A percentile compares a stretch with the other conserved stretches of the same genome.
phyloP scores from a whole-genome alignment of 2,329 filamentous ascomycete genomes.

The Phoma sp. region DNA sequence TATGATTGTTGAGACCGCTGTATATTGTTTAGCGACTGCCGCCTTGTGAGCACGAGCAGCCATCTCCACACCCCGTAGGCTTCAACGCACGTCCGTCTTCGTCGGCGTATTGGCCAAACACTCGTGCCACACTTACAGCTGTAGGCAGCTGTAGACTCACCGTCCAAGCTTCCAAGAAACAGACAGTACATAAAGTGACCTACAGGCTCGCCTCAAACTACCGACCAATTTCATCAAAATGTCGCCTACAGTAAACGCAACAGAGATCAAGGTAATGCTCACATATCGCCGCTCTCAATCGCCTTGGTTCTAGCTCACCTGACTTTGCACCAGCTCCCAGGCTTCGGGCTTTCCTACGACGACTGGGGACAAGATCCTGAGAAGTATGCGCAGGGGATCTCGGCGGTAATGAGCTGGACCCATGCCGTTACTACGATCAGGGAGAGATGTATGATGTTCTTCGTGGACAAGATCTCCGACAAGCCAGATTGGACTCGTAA shows the following conservation, averaged over 20 bases:
- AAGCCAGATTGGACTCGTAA: constrained; percentile 50
- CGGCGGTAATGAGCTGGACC: constrained; percentile 6
- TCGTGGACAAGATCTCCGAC: constrained; percentile 52
- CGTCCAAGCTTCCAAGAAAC: neutral
- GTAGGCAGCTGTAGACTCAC: neutral
- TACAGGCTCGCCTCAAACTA: neutral
- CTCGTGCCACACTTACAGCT: neutral
- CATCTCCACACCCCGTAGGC: neutral
- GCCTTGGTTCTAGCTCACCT: constrained; percentile 35
- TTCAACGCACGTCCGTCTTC: neutral
- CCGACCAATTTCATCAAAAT: neutral
- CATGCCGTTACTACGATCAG: constrained; percentile 35
- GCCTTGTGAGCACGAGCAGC: neutral
- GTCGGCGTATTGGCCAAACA: neutral
- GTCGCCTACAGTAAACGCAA: neutral
- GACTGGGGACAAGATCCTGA: constrained; percentile 2
- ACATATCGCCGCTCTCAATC: neutral
- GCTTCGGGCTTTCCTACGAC: constrained; percentile 6
- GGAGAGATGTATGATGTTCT: constrained; percentile 47
- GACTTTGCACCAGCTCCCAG: constrained; percentile 9
- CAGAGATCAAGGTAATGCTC: neutral
- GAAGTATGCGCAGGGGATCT: neutral
- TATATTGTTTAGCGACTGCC: neutral
- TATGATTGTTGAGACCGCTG: neutral
- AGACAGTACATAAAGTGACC: neutral